These are phyloP conservation scores for Clavispora fructus DNA, from an alignment of 805 yeast species.

Conservation along the genomic window DNA sequence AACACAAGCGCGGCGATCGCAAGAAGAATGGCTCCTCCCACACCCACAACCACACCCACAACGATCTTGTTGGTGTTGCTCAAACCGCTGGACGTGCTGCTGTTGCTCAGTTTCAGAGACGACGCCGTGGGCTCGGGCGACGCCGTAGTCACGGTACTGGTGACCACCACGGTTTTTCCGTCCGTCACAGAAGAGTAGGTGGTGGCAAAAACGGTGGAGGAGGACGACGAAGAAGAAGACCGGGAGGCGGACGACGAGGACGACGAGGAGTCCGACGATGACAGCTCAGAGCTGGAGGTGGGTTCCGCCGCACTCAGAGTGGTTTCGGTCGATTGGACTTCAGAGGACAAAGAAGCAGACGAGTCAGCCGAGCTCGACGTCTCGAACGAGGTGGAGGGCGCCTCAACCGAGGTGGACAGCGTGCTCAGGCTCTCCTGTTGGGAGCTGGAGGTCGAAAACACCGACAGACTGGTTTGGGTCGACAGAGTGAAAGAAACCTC, in stretches of 20 bases:
- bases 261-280: background rate
- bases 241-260: conserved; percentile 1
- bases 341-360: background rate
- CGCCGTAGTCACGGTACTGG: conserved; percentile 28
- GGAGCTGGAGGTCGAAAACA: background rate
- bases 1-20: conserved; percentile 31
- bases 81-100: conserved; percentile 26
- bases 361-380: background rate
- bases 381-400: background rate
- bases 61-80: conserved; percentile 39
- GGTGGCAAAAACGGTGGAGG: conserved; percentile 11
- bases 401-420: background rate
- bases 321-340: background rate
- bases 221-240: background rate
- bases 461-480: background rate
- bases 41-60: conserved; percentile 45
- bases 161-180: conserved; percentile 36
- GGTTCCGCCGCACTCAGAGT: background rate
- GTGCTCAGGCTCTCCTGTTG: background rate
- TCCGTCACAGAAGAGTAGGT: conserved; percentile 29
- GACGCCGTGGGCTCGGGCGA: conserved; percentile 22
- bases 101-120: conserved; percentile 8
- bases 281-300: background rate
- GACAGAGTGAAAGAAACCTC: background rate
- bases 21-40: conserved; percentile 38